Evolutionary conservation across 352 stramenopile genomes (phyloP).

Genomic region (Blastocystis sp.): DNA sequence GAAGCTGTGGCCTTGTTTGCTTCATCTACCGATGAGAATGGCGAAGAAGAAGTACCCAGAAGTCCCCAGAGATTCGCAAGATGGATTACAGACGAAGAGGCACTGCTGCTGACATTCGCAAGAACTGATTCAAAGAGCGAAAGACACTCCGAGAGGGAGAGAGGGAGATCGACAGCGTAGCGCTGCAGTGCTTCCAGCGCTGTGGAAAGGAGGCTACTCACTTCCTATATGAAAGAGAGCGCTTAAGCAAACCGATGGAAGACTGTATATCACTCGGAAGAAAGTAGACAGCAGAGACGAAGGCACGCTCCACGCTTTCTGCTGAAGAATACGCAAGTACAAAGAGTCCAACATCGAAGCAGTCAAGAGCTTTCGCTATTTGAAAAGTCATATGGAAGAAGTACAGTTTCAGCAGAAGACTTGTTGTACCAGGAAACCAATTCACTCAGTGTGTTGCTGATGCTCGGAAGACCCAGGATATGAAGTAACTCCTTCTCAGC

Average conservation of each 20-base stretch:
- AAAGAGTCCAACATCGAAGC: not conserved
- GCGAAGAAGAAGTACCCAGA: not conserved
- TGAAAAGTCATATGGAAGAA: not conserved
- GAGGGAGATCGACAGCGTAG: not conserved
- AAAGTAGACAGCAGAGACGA: not conserved
- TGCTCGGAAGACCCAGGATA: not conserved
- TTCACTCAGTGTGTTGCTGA: not conserved
- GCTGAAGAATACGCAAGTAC: not conserved
- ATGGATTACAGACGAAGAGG: not conserved
- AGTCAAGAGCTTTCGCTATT: not conserved
- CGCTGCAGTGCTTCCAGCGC: not conserved
- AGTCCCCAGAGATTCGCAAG: not conserved
- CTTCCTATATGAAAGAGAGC: not conserved
- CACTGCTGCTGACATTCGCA: not conserved
- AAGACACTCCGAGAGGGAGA: not conserved
- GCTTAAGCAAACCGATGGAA: not conserved
- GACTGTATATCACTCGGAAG: not conserved
- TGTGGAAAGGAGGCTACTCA: not conserved
- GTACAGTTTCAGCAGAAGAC: not conserved
- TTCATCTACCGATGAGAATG: not conserved
- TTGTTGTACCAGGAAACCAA: constrained; percentile 36
- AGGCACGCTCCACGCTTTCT: not conserved
- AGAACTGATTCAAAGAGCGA: constrained; percentile 18
- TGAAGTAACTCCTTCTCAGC: not conserved
- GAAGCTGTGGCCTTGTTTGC: not conserved